phyloP scores from a whole-genome alignment of 176 grass and related monocot species.

The Phragmites australis region DNA sequence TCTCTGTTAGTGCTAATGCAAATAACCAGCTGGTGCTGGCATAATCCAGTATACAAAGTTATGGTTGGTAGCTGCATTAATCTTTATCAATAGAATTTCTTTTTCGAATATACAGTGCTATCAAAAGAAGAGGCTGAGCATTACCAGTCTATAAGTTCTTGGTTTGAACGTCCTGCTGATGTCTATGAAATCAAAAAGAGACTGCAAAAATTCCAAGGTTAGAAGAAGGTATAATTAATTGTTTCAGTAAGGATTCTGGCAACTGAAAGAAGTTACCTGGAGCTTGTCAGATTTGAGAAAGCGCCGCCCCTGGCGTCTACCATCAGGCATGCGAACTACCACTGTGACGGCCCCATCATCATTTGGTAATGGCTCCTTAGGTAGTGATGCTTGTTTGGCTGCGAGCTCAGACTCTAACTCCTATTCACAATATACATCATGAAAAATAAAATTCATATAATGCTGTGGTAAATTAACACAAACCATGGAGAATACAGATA shows the following conservation, averaged over 20 bases:
- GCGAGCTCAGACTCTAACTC: conserved; percentile 79
- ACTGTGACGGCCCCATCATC: conserved; percentile 79
- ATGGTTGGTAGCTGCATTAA: conserved; percentile 6
- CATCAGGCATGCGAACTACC: conserved; percentile 90
- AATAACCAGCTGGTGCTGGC: background rate
- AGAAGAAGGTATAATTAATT: conserved; percentile 26
- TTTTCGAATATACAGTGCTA: conserved; percentile 26
- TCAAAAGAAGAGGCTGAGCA: conserved; percentile 1
- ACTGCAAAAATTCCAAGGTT: conserved; percentile 58
- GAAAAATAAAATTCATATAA: conserved; percentile 3
- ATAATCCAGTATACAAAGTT: conserved; percentile 1
- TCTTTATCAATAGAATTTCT: conserved; percentile 13
- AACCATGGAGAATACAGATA: conserved; percentile 11
- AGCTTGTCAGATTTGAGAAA: conserved; percentile 94
- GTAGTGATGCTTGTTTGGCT: conserved; percentile 79
- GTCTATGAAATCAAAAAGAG: conserved; percentile 93
- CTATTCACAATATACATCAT: conserved; percentile 34
- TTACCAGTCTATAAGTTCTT: conserved; percentile 94
- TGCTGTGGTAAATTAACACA: background rate
- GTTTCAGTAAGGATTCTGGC: conserved; percentile 21
- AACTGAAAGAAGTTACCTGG: conserved; percentile 55
- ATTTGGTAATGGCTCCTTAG: conserved; percentile 74
- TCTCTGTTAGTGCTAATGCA: background rate
- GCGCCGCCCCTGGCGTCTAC: conserved; percentile 66
- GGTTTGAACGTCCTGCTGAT: conserved; percentile 85